Base-by-base conservation (phyloP, 768 basidiomycete species). In the Lactarius deliciosus region DNA sequence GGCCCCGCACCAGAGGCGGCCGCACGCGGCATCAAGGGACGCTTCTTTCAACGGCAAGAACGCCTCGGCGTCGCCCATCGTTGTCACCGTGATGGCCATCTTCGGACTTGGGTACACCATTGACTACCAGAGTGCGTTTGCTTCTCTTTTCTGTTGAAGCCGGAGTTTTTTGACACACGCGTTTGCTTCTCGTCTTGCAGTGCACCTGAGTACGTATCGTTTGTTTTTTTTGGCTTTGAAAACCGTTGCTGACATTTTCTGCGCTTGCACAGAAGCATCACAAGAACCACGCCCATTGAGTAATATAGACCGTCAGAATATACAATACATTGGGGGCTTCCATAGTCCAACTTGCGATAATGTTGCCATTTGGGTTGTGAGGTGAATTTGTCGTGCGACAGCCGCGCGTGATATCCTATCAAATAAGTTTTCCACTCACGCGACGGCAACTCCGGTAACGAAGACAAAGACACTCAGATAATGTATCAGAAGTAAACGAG, bases 31-130 rank as follows among this genome's bases (percentile, higher is more conserved):
- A 80, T 96, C 73, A 91, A 91, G 77, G 91, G 78, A n/a, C 82
- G 88, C 55, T 92, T 82, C 79, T 94, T 94, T 95, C 78, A 86
- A 83, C 71, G 95, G 93, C 69, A 86, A 87, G 79, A 96, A 93
- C 77, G 95, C 93, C 47, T 89, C 87, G 1, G 89, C 84, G 30
- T 82, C 79, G 54, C 91, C 91, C 25, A 73, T 91, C 50, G 84
- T 86, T 61, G 83, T 78, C 71, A 79, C 85, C 69, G 85, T 93
- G 70, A 78, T 84, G 55, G 84, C 82, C 40, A 75, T 95, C 36
- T 91, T 94, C 76, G 82, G 81, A 63, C 80, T 94, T 73, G 89
- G 92, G 32, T 96, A 95, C 78, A 91, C 91, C 72, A 79, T 94
- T 70, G 93, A 94, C 79, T 94, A 94, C 76, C 87, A 93, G 79